Conservation (phyloP, 2,329 filamentous ascomycete species). For the Stachybotrys elegans region DNA sequence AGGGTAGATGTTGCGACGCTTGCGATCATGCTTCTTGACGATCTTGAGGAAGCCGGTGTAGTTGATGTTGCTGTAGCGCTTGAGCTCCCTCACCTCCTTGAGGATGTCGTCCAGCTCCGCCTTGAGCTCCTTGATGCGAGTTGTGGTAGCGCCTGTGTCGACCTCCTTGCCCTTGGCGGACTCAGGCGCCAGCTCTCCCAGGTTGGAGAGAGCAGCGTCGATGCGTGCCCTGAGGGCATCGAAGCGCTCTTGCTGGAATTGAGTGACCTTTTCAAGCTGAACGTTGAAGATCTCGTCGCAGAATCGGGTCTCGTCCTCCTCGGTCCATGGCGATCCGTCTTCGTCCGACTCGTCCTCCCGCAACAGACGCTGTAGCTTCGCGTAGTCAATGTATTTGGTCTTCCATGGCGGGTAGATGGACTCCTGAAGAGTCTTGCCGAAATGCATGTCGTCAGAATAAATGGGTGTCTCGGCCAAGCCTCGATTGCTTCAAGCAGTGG, state of each 20-base stretch:
- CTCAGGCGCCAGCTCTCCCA: slow-evolving; percentile 68
- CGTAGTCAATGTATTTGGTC: slow-evolving; percentile 92
- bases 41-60: slow-evolving; percentile 98
- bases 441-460: slow-evolving; percentile 68
- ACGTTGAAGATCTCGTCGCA: slow-evolving; percentile 93
- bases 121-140: slow-evolving; percentile 53
- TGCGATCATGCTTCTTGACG: slow-evolving; percentile 97
- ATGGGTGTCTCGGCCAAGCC: too few relatives aligned
- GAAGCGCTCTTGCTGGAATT: slow-evolving; percentile 80
- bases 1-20: slow-evolving; percentile 79
- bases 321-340: slow-evolving; percentile 75
- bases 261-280: slow-evolving; percentile 90
- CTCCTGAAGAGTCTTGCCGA: slow-evolving; percentile 80
- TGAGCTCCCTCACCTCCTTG: slow-evolving; percentile 85
- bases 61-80: slow-evolving; percentile 93
- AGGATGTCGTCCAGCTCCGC: slow-evolving; percentile 81
- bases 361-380: slow-evolving; percentile 83
- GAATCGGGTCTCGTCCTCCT: slow-evolving; percentile 88
- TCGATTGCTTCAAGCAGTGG: slow-evolving; percentile 79
- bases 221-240: slow-evolving; percentile 48
- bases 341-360: slow-evolving; percentile 65
- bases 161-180: slow-evolving; percentile 44
- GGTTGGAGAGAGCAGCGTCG: slow-evolving; percentile 58
- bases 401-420: slow-evolving; percentile 84
- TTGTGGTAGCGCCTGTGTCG: slow-evolving; percentile 26